Conservation (phyloP, 2,329 filamentous ascomycete species). For the Leptographium procerum region DNA sequence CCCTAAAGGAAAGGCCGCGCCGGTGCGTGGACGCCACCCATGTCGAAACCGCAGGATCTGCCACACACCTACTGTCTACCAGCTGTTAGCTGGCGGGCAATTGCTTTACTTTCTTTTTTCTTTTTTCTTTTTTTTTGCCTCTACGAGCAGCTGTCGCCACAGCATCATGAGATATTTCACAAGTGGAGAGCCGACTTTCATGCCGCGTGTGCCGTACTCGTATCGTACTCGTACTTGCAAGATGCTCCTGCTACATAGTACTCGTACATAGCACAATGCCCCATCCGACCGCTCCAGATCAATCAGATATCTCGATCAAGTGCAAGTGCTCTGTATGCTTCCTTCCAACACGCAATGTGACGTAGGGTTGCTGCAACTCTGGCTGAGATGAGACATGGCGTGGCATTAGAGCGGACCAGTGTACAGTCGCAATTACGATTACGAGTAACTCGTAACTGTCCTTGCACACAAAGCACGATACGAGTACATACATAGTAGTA, state of each 20-base stretch:
- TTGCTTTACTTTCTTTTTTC: too few species aligned
- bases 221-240: not conserved
- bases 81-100: too few species aligned
- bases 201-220: not conserved
- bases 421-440: not conserved
- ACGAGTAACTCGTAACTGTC: too few species aligned
- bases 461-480: not conserved
- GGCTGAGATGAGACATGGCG: not conserved
- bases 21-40: not conserved
- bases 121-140: too few species aligned
- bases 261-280: too few species aligned
- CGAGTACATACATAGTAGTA: not conserved
- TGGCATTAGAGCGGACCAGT: not conserved
- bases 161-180: not conserved
- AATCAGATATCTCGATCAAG: too few species aligned
- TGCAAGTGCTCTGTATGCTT: too few species aligned
- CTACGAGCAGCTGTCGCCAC: too few species aligned
- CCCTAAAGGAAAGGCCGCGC: not conserved
- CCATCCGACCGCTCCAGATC: too few species aligned
- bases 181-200: not conserved
- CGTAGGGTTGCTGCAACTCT: not conserved
- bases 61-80: constrained; percentile 1
- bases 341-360: not conserved
- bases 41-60: constrained; percentile 7
- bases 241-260: too few species aligned